These are phyloP conservation scores for Chaetomium fimeti DNA, from an alignment of 495 filamentous ascomycete species.

Conservation along the genomic window DNA sequence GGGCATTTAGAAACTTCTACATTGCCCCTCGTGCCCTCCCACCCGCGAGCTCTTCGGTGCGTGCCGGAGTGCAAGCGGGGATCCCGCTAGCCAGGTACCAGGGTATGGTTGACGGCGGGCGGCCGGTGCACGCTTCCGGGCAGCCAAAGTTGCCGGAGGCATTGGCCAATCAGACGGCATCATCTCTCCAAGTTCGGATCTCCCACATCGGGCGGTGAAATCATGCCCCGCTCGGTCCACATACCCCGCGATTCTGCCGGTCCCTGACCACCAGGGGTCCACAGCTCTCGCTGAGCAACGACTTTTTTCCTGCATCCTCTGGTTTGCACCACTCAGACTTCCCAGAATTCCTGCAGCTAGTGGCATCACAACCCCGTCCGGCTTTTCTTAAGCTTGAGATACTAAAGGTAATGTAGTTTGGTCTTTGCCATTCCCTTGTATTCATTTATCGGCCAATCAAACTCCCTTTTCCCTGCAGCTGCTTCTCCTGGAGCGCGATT, in stretches of 20 bases:
- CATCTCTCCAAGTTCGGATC: not conserved
- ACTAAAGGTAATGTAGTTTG: conserved; percentile 9
- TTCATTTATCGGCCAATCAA: not conserved
- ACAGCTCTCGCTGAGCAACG: not conserved
- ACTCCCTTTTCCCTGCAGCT: not conserved
- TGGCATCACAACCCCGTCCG: not conserved
- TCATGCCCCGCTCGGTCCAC: not conserved
- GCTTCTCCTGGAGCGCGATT: not conserved
- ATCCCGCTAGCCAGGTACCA: no score
- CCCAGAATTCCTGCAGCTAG: conserved; percentile 1
- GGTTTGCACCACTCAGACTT: not conserved
- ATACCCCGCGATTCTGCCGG: conserved; percentile 24
- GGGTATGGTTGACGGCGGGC: no score
- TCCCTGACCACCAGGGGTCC: not conserved
- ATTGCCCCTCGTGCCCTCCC: no score
- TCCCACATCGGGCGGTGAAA: conserved; percentile 13
- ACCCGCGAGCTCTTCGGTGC: no score
- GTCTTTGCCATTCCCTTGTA: not conserved
- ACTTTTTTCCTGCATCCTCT: conserved; percentile 16
- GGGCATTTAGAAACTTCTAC: no score
- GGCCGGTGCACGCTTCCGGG: no score
- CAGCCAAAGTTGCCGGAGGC: not conserved
- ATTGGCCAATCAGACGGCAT: not conserved
- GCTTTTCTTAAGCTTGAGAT: not conserved
- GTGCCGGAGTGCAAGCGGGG: no score